Conservation (phyloP, 1,284 basidiomycete genomes). For the Mycena sp. region DNA sequence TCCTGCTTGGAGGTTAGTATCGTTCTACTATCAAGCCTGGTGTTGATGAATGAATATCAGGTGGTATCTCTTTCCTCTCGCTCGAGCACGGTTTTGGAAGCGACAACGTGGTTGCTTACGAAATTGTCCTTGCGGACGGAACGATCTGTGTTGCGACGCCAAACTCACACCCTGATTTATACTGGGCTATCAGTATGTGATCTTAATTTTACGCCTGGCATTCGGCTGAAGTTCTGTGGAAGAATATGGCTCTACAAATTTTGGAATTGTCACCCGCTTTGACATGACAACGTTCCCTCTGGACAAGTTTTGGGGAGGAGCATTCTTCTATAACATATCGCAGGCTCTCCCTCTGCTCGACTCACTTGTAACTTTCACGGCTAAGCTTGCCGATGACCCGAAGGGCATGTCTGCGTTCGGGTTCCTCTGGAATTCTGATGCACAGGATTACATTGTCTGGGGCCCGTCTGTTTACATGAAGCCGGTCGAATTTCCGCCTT, state of each 20-base stretch:
- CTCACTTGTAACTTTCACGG: conserved; percentile 28
- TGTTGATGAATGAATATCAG: conserved; percentile 10
- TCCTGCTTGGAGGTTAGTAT: neutral
- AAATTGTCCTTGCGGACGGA: conserved; percentile 33
- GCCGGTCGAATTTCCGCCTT: conserved; percentile 26
- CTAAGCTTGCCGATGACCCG: conserved; percentile 26
- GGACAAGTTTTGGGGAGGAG: conserved; percentile 34
- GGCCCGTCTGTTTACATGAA: conserved; percentile 31
- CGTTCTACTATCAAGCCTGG: neutral
- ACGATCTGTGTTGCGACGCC: conserved; percentile 26
- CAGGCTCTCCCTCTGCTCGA: conserved; percentile 18
- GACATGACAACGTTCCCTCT: conserved; percentile 31
- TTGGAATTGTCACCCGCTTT: conserved; percentile 36
- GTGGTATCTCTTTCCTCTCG: conserved; percentile 33
- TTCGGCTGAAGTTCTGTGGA: neutral
- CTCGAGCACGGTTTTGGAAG: conserved; percentile 34
- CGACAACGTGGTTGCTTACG: conserved; percentile 33
- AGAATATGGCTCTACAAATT: conserved; percentile 34
- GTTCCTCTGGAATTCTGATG: conserved; percentile 25
- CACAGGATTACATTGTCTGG: conserved; percentile 32
- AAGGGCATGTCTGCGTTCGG: conserved; percentile 29
- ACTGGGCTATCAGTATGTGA: conserved; percentile 28
- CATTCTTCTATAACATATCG: conserved; percentile 22
- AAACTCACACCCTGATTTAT: conserved; percentile 27
- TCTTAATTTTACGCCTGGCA: neutral